Evolutionary conservation across 1,284 basidiomycete genomes (phyloP), one percentile per base, ranked within the genome.

Genomic region (Ustilago nuda): DNA sequence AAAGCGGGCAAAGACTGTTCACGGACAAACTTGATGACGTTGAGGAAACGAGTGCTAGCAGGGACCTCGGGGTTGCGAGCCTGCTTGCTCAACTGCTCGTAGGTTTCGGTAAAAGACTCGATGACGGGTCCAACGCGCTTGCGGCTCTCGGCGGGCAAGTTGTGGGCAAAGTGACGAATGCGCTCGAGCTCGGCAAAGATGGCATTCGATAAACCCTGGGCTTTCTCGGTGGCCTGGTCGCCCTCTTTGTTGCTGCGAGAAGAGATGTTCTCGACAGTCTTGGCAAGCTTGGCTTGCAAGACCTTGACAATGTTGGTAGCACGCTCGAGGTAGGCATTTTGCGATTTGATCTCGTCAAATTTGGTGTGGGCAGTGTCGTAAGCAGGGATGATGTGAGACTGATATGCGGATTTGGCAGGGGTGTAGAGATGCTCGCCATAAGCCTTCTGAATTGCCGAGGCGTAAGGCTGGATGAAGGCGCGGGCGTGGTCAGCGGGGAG

Each of bases 151-250:
- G 81, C 72, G 17, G 84, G 82, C 41, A 85, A 68, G 58, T 62
- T 72, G 7, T 48, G 61, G 32, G 81, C 82, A 63, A 82, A 85
- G 68, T 64, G 64, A 51, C 84, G 82, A 27, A 85, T 80, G 8
- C 72, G 70, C 35, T 85, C 84, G 52, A 85, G 79, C 66, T 83
- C 81, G 62, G 76, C 81, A 57, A 82, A 78, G 66, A 82, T 79
- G 56, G 80, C 80, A 37, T 82, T 80, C 33, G 78, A 78, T 35
- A 80, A 19, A 41, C 72, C 61, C 73, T 84, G 75, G 0, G 83
- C 83, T 66, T 84, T 78, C 56, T 82, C 65, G 53, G 78, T 76
- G 23, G 80, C 82, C 51, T 81, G 70, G 41, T 82, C 82, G 17
- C 73, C 76, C 36, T 82, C 80, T 32, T 71, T 51, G 74, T 82